Conservation (phyloP, 2,329 filamentous ascomycete species). For the Aspergillus melleus region DNA sequence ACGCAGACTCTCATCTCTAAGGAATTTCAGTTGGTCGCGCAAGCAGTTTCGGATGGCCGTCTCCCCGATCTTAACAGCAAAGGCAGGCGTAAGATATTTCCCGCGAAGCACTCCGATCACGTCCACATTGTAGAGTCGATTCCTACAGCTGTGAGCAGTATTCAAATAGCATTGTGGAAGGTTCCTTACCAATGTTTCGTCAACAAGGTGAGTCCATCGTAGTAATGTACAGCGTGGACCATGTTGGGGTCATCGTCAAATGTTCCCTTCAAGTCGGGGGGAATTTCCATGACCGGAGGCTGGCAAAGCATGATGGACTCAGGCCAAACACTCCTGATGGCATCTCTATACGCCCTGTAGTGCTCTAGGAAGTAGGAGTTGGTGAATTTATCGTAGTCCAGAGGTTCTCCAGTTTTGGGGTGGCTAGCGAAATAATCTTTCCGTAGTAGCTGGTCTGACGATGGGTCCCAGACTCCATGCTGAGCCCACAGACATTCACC, state of each 20-base stretch:
- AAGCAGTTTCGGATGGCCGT: constrained; percentile 93
- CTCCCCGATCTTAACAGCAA: constrained; percentile 91
- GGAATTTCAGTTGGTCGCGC: constrained; percentile 77
- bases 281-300: constrained; percentile 86
- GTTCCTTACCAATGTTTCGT: constrained; percentile 81
- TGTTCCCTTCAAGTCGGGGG: constrained; percentile 82
- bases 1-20: constrained; percentile 83
- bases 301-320: constrained; percentile 88
- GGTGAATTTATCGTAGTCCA: constrained; percentile 84
- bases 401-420: constrained; percentile 68
- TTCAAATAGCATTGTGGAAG: not conserved
- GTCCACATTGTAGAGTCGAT: constrained; percentile 94
- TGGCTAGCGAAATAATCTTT: constrained; percentile 87
- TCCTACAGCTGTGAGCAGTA: constrained; percentile 49
- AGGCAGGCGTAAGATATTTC: constrained; percentile 81
- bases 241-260: constrained; percentile 84
- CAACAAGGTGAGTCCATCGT: constrained; percentile 94
- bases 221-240: constrained; percentile 93
- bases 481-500: constrained; percentile 98
- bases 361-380: constrained; percentile 89
- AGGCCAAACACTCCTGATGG: constrained; percentile 73
- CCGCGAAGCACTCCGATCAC: constrained; percentile 89
- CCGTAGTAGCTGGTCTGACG: constrained; percentile 71
- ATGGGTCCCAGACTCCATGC: constrained; percentile 90
- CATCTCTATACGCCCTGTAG: constrained; percentile 73